Evolutionary conservation across 345 rosid genomes (phyloP).

Genomic region (Cardiospermum halicacabum): DNA sequence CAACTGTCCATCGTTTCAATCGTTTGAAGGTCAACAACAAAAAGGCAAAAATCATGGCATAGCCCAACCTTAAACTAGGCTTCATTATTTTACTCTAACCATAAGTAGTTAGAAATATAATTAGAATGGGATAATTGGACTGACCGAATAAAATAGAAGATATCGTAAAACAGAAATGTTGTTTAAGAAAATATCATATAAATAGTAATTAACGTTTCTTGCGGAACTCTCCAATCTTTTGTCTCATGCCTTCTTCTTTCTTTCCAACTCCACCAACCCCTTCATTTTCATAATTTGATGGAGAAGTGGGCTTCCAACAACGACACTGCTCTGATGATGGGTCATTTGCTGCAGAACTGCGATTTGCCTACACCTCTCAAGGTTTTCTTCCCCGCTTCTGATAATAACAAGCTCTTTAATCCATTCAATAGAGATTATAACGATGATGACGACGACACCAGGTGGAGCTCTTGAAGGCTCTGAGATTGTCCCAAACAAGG

Average conservation of each 20-base stretch:
- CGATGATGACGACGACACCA: constrained; percentile 14
- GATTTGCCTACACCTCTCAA: constrained; percentile 57
- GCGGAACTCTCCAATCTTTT: constrained; percentile 16
- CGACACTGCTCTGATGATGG: constrained; percentile 26
- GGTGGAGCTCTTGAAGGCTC: constrained; percentile 55
- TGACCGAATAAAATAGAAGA: too few relatives aligned
- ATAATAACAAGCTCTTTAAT: constrained; percentile 20
- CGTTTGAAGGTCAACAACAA: too few relatives aligned
- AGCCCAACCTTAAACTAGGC: too few relatives aligned
- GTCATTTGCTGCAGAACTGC: constrained; percentile 40
- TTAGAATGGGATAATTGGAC: too few relatives aligned
- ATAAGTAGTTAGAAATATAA: too few relatives aligned
- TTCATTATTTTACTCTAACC: too few relatives aligned
- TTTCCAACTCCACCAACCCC: constrained; percentile 16
- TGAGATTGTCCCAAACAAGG: constrained; percentile 56
- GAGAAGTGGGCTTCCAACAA: constrained; percentile 20
- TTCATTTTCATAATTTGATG: constrained; percentile 13
- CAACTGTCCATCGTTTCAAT: too few relatives aligned
- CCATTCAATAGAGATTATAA: constrained; percentile 17
- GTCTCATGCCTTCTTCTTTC: constrained; percentile 1
- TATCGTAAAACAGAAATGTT: too few relatives aligned
- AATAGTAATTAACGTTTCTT: constrained; percentile 13
- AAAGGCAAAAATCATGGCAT: too few relatives aligned
- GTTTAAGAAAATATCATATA: too few relatives aligned
- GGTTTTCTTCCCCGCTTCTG: constrained; percentile 32